Evolutionary conservation across 78 protist species (phyloP).

Genomic region (Abeoforma whisleri): DNA sequence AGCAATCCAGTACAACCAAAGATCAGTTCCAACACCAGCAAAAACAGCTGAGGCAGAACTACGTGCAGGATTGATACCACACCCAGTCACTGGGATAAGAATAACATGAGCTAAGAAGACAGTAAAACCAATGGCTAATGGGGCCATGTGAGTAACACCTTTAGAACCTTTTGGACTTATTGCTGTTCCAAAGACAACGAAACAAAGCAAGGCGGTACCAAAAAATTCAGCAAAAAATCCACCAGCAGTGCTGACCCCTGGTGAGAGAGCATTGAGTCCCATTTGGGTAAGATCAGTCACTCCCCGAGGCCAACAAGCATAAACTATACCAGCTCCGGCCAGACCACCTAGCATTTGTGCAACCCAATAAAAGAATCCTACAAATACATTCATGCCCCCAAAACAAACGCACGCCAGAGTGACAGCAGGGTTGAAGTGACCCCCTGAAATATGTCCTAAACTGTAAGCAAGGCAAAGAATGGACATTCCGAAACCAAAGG

Average conservation of each 20-base stretch:
- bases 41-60: constrained; percentile 1
- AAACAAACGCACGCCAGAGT: constrained; percentile 34
- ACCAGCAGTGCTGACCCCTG: background rate
- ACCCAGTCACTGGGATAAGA: background rate
- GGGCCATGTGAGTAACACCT: background rate
- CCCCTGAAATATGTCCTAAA: constrained; percentile 30
- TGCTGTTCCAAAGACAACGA: background rate
- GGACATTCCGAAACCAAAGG: constrained; percentile 29
- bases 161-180: background rate
- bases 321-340: constrained; percentile 7
- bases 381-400: constrained; percentile 1
- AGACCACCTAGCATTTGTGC: constrained; percentile 30
- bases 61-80: constrained; percentile 9
- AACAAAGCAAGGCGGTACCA: background rate
- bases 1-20: background rate
- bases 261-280: background rate
- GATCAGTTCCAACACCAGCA: background rate
- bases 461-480: constrained; percentile 17
- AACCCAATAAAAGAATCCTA: constrained; percentile 2
- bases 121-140: background rate
- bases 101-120: background rate
- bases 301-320: too few species aligned
- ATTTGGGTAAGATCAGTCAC: too few species aligned
- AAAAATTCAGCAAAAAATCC: background rate
- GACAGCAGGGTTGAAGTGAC: constrained; percentile 46